Percentiles rank a stretch among this genome's conserved stretches.
Conservation (phyloP, 2,329 filamentous ascomycete species). For the Acrodontium crateriforme region DNA sequence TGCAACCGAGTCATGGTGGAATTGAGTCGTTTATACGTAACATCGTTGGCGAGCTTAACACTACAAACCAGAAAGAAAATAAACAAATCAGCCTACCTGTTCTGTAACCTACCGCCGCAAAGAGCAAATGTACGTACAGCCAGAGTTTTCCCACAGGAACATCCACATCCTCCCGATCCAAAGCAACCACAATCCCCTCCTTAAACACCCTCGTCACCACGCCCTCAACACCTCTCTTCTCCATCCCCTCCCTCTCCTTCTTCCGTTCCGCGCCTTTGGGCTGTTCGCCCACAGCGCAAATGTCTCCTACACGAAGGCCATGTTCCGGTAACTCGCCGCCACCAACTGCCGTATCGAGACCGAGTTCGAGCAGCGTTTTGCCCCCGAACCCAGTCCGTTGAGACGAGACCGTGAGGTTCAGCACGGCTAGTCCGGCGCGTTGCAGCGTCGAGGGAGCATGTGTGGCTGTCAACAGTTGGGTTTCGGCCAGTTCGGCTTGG, state of each 20-base stretch:
- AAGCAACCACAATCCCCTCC: conserved; percentile 48
- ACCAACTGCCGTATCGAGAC: conserved; percentile 53
- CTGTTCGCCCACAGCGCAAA: conserved; percentile 64
- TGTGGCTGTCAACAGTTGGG: conserved; percentile 49
- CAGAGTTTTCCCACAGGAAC: conserved; percentile 44
- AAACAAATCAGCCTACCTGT: conserved; percentile 21
- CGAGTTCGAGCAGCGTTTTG: conserved; percentile 75
- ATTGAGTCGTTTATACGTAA: conserved; percentile 52
- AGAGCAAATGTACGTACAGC: conserved; percentile 38
- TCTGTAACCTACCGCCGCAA: neutral
- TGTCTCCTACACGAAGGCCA: conserved; percentile 62
- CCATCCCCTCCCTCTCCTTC: conserved; percentile 56
- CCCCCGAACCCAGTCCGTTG: conserved; percentile 83
- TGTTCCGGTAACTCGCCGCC: conserved; percentile 50
- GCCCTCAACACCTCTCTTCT: conserved; percentile 53
- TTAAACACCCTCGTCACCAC: conserved; percentile 54
- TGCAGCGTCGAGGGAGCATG: conserved; percentile 57
- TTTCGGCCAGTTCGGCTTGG: conserved; percentile 57
- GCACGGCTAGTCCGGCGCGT: conserved; percentile 64
- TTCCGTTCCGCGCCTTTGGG: conserved; percentile 57
- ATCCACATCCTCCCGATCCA: conserved; percentile 50
- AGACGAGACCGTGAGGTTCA: conserved; percentile 58
- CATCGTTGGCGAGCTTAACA: conserved; percentile 52
- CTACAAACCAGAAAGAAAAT: conserved; percentile 29
- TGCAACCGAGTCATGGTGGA: conserved; percentile 48